Percentiles rank a stretch among this genome's conserved stretches.
phyloP scores from a whole-genome alignment of 1,284 basidiomycete genomes.

The Rhodotorula glutinis region DNA sequence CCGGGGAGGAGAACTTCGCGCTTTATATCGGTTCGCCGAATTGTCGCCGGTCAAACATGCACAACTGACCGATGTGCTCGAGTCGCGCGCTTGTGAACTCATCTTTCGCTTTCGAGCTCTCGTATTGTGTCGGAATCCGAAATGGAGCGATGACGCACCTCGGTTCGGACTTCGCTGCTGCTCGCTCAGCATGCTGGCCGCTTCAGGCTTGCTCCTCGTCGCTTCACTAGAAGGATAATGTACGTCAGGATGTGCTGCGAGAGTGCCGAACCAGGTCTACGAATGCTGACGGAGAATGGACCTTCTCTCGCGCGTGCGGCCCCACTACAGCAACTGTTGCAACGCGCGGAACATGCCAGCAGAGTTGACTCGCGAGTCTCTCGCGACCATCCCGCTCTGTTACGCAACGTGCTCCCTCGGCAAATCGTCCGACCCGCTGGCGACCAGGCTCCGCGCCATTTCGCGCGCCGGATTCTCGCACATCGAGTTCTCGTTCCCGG shows the following conservation, averaged over 20 bases:
- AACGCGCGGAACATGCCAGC: constrained; percentile 1
- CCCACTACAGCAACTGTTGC: background rate
- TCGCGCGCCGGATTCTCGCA: constrained; percentile 35
- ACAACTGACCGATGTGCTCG: no score
- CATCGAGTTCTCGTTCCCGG: constrained; percentile 41
- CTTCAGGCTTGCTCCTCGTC: no score
- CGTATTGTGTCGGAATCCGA: no score
- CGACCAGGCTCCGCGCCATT: constrained; percentile 10
- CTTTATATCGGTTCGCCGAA: no score
- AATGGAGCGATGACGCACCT: no score
- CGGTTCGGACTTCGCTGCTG: no score
- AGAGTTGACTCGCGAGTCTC: background rate
- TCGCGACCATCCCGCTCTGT: constrained; percentile 16
- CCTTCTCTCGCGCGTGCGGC: background rate
- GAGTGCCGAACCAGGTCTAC: background rate
- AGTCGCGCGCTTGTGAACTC: no score
- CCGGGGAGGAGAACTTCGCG: no score
- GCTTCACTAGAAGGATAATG: background rate
- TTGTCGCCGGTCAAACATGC: no score
- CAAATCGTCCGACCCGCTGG: constrained; percentile 15
- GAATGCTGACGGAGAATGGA: background rate
- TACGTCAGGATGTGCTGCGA: background rate
- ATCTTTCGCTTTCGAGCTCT: no score
- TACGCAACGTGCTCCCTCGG: constrained; percentile 24
- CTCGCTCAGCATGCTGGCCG: no score